These are phyloP conservation scores for Wallacemonas sp. DNA, from an alignment of 208 protist genomes.

Conservation along the genomic window DNA sequence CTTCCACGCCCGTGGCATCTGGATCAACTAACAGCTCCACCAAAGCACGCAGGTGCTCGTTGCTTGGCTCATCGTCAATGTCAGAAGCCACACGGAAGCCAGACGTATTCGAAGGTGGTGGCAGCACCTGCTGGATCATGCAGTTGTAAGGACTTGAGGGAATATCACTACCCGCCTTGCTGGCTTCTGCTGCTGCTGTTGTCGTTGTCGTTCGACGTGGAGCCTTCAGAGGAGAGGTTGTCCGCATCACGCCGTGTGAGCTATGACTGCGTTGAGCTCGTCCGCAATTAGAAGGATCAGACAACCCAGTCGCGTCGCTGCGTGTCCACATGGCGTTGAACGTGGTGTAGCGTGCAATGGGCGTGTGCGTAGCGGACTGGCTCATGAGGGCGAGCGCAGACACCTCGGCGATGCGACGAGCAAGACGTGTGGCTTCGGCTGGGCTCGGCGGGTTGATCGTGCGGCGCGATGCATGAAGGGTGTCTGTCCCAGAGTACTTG, in stretches of 20 bases:
- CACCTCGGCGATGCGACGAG: conserved; percentile 5
- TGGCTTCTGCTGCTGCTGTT: neutral
- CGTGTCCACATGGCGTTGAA: conserved; percentile 9
- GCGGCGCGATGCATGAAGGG: neutral
- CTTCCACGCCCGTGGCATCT: conserved; percentile 51
- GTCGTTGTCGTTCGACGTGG: neutral
- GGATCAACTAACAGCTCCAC: conserved; percentile 68
- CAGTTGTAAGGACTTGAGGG: conserved; percentile 17
- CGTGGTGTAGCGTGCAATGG: neutral
- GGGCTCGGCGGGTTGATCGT: conserved; percentile 5
- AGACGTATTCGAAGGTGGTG: conserved; percentile 7
- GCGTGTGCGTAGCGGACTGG: neutral
- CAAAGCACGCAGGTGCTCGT: conserved; percentile 39
- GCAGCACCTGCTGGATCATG: conserved; percentile 19
- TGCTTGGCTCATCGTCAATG: conserved; percentile 6
- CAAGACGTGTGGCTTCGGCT: neutral
- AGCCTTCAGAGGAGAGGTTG: neutral
- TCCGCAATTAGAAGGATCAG: neutral
- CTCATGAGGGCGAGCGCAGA: neutral
- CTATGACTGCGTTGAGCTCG: conserved; percentile 1
- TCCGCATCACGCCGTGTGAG: conserved; percentile 10
- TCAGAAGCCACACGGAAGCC: conserved; percentile 3
- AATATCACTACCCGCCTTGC: neutral
- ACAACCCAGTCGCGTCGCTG: neutral
- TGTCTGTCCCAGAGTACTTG: neutral